These are phyloP conservation scores for Cyberlindnera mrakii DNA, from an alignment of 805 yeast genomes.

Conservation along the genomic window DNA sequence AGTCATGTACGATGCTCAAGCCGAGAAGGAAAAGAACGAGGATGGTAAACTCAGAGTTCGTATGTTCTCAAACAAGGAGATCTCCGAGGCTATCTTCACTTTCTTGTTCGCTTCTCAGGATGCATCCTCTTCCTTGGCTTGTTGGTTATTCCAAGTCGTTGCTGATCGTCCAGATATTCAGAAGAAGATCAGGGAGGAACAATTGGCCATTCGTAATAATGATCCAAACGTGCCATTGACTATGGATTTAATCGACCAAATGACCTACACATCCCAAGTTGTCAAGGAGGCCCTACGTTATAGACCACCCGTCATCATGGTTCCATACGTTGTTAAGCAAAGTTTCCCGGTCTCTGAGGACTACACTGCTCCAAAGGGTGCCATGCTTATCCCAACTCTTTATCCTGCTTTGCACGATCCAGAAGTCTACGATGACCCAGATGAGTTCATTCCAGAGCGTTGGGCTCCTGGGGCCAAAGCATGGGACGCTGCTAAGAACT, in stretches of 20 bases:
- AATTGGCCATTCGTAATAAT: constrained; percentile 71
- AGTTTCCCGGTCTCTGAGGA: constrained; percentile 74
- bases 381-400: constrained; percentile 93
- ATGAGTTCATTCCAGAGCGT: constrained; percentile 91
- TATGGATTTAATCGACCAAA: constrained; percentile 72
- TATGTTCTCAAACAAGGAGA: constrained; percentile 84
- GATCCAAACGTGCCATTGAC: constrained; percentile 59
- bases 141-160: constrained; percentile 96
- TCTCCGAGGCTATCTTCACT: constrained; percentile 94
- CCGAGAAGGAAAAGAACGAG: constrained; percentile 40
- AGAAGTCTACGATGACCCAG: constrained; percentile 92
- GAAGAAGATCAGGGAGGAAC: constrained; percentile 86
- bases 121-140: constrained; percentile 93
- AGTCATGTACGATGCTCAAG: constrained; percentile 69
- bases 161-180: constrained; percentile 94
- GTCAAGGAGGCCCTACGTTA: constrained; percentile 89
- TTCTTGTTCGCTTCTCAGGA: constrained; percentile 97
- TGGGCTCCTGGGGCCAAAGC: constrained; percentile 81
- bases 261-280: constrained; percentile 85
- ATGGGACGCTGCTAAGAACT: constrained; percentile 72
- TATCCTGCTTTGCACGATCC: constrained; percentile 98
- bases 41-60: constrained; percentile 61
- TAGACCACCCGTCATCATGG: constrained; percentile 98
- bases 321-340: constrained; percentile 90
- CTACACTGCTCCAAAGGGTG: constrained; percentile 92